Conservation (phyloP, 2,329 filamentous ascomycete species). For the Xylariomycetidae sp. region DNA sequence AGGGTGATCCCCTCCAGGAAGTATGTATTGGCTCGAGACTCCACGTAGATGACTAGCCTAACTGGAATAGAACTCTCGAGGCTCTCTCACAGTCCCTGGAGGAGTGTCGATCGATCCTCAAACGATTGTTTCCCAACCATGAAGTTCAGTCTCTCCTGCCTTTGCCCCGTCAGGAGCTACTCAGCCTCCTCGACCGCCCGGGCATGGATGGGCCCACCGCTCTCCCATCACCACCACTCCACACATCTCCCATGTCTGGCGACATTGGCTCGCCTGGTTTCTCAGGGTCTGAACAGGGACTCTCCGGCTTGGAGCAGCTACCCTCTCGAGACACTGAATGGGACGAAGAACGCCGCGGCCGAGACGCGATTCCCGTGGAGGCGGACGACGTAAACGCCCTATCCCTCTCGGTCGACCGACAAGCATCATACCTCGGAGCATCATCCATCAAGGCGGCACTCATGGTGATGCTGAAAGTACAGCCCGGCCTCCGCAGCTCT, state of each 20-base stretch:
- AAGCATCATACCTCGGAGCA: conserved; percentile 63
- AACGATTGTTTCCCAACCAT: conserved; percentile 56
- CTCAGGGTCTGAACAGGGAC: conserved; percentile 44
- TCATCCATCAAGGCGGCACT: conserved; percentile 72
- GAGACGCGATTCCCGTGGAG: conserved; percentile 55
- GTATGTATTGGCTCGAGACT: conserved; percentile 41
- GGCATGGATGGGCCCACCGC: conserved; percentile 35
- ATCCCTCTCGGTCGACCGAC: conserved; percentile 55
- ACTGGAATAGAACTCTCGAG: conserved; percentile 46
- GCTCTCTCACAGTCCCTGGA: conserved; percentile 61
- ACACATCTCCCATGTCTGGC: conserved; percentile 42
- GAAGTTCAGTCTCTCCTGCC: conserved; percentile 47
- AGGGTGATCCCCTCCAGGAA: conserved; percentile 73
- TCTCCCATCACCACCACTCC: conserved; percentile 50
- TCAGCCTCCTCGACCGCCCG: conserved; percentile 50
- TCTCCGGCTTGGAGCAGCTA: conserved; percentile 61
- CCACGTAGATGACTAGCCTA: neutral
- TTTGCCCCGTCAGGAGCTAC: conserved; percentile 55
- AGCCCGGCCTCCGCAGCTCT: conserved; percentile 41
- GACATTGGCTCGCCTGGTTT: conserved; percentile 45
- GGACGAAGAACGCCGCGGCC: conserved; percentile 58
- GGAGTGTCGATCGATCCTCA: conserved; percentile 60
- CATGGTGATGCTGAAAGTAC: conserved; percentile 62
- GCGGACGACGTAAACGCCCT: conserved; percentile 69
- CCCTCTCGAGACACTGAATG: conserved; percentile 60